Base-by-base conservation (phyloP, 352 stramenopile genomes). In the Thraustochytrium sp. region DNA sequence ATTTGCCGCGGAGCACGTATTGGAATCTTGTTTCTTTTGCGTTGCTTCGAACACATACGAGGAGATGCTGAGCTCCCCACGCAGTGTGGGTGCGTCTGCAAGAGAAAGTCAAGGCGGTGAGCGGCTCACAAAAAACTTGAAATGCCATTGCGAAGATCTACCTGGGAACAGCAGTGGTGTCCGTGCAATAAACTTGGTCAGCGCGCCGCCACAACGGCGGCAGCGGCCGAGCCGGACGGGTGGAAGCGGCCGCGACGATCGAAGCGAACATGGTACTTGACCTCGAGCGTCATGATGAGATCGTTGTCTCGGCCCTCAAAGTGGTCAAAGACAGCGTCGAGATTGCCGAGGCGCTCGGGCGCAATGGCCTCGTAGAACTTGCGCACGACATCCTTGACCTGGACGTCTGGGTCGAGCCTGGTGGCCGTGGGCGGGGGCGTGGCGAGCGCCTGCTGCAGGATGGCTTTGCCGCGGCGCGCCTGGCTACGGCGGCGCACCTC, bases 251-350 rank as follows among this genome's bases (percentile, higher is more conserved):
- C 68, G 13, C 53, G 68, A 5, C 23, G 29, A 26, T 80, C 68
- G 68, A 80, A 80, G 5, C 48, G 48, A 42, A 80, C 68, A 34
- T 26, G 8, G 38, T 80, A 80, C 53, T 80, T 80, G 18, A 44
- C 68, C 68, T 80, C 68, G 16, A 80, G 23, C 29, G 68, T 80
- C 26, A 75, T 80, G 68, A 80, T 80, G 34, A 80, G 68, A 31
- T 80, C 68, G 53, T 80, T 42, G 68, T 80, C 68, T 9, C 68
- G 46, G 8, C 42, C 53, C 9, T 11, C 46, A 64, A 80, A 80
- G 51, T 80, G 68, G 8, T 72, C 11, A 38, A 80, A 80, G 26
- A 80, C 68, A 61, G 76, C 63, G 31, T 80, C 44, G 21, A 80
- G 46, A 36, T 80, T 80, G 8, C 9, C 29, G 11, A 80, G 42